Evolutionary conservation across 768 basidiomycete species (phyloP).

Genomic region (Omphalotus guepiniiformis): DNA sequence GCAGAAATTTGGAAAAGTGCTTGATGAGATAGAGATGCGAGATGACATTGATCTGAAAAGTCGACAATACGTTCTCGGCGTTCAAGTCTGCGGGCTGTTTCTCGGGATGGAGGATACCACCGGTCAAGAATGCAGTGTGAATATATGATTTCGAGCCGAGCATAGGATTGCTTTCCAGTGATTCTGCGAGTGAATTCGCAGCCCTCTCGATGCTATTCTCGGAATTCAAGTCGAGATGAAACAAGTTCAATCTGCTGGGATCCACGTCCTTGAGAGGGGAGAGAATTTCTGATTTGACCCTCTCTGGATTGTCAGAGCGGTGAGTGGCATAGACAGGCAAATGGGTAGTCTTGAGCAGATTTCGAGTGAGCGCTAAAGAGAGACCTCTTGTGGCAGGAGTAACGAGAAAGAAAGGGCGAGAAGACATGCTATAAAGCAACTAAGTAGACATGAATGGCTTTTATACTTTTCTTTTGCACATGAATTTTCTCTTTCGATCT

Average conservation of each 20-base stretch:
- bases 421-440: no score
- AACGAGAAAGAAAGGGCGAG: no score
- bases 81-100: conserved; percentile 47
- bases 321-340: conserved; percentile 55
- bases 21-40: conserved; percentile 59
- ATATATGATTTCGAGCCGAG: conserved; percentile 30
- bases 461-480: no score
- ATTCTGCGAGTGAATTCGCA: conserved; percentile 34
- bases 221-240: conserved; percentile 47
- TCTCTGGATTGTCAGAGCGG: conserved; percentile 32
- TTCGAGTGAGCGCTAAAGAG: conserved; percentile 50
- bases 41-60: conserved; percentile 56
- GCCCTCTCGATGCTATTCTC: conserved; percentile 49
- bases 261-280: conserved; percentile 38
- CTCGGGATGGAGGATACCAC: conserved; percentile 53
- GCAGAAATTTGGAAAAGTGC: conserved; percentile 58
- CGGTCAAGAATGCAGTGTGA: conserved; percentile 52
- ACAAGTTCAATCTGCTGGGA: conserved; percentile 38
- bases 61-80: conserved; percentile 32
- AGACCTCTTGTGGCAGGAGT: conserved; percentile 35
- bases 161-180: conserved; percentile 23
- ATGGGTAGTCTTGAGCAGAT: conserved; percentile 44
- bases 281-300: conserved; percentile 38
- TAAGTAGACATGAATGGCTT: no score
- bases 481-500: no score